These are phyloP conservation scores for Pachyrhizus erosus DNA, from an alignment of 306 rosid species.

Conservation along the genomic window DNA sequence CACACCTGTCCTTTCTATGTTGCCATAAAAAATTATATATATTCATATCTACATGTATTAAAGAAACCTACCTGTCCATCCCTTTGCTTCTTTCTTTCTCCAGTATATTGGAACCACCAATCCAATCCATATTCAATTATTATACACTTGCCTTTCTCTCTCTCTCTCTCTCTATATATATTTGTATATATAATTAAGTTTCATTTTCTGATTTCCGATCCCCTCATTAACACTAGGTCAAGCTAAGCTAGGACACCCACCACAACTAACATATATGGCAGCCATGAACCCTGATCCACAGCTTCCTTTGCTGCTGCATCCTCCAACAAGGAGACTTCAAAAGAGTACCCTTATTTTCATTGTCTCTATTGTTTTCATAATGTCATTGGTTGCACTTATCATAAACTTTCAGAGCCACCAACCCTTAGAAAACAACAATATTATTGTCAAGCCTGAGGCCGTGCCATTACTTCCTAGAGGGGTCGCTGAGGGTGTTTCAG, in stretches of 20 bases:
- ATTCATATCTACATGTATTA: no score
- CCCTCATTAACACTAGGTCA: no score
- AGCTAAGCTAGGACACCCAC: neutral
- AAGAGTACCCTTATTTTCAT: slow-evolving; percentile 41
- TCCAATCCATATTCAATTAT: no score
- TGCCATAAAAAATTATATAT: no score
- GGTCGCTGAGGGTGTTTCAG: slow-evolving; percentile 71
- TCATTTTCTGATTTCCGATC: neutral
- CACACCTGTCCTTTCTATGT: no score
- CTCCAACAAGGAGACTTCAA: slow-evolving; percentile 31
- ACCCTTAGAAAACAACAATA: neutral
- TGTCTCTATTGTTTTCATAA: slow-evolving; percentile 49
- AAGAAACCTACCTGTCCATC: neutral
- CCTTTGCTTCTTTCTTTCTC: no score
- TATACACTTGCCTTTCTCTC: no score
- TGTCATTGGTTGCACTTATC: slow-evolving; percentile 56
- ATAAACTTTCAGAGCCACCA: slow-evolving; percentile 43
- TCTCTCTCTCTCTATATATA: no score
- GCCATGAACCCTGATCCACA: slow-evolving; percentile 13
- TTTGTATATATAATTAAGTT: no score
- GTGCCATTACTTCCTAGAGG: slow-evolving; percentile 54
- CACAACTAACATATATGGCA: no score
- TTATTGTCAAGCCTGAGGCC: neutral
- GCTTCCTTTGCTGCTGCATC: slow-evolving; percentile 55
- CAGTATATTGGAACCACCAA: slow-evolving; percentile 41